These are phyloP conservation scores for Paraurostyla sp. DNA, from an alignment of 73 alveolate genomes.

Conservation along the genomic window DNA sequence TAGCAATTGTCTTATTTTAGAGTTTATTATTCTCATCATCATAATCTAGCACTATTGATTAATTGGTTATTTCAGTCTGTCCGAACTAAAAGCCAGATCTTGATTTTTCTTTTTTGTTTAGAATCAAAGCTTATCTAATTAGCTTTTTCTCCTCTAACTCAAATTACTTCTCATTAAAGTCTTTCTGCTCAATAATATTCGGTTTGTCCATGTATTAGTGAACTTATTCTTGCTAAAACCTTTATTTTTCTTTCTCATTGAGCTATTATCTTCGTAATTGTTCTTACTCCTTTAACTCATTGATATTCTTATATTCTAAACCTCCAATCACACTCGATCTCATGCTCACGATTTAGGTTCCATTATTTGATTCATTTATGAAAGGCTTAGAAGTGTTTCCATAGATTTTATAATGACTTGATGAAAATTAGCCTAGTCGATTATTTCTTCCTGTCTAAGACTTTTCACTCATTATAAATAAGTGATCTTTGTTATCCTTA, in stretches of 20 bases:
- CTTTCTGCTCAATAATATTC: background rate
- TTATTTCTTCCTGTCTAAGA: background rate
- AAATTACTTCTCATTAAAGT: background rate
- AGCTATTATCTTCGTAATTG: background rate
- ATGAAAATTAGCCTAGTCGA: background rate
- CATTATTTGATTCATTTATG: background rate
- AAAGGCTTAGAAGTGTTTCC: background rate
- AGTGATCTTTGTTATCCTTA: constrained; percentile 6
- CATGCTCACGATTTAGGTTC: background rate
- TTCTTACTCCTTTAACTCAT: background rate
- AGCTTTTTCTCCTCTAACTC: background rate
- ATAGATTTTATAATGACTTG: constrained; percentile 37
- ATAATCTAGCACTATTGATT: too few relatives aligned
- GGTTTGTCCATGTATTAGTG: background rate
- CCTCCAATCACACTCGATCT: background rate
- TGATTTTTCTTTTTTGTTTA: background rate
- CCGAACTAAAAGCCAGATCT: background rate
- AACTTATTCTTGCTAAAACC: too few relatives aligned
- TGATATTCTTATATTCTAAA: background rate
- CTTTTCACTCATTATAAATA: background rate
- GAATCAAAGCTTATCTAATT: background rate
- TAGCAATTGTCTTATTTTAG: too few relatives aligned
- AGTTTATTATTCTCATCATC: too few relatives aligned
- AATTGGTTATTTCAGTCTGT: too few relatives aligned
- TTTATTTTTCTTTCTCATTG: too few relatives aligned